Percentiles rank a stretch among this genome's conserved stretches.
These are phyloP conservation scores for Calonectria leucothoes DNA, from an alignment of 2,329 filamentous ascomycete species.

Conservation along the genomic window DNA sequence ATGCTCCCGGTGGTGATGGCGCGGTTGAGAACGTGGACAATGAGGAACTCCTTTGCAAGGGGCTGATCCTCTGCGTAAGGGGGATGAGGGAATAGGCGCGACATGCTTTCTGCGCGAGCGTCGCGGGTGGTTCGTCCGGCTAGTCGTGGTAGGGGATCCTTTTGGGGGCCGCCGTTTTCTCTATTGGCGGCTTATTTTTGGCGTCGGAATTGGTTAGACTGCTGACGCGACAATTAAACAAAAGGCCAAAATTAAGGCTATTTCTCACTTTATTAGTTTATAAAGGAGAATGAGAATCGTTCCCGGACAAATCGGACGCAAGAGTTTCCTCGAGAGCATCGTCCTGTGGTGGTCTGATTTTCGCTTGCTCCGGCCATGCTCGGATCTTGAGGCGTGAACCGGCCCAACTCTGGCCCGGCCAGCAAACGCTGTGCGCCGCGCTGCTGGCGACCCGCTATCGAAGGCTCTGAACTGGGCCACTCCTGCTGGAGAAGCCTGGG, in stretches of 20 bases:
- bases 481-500: neutral
- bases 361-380: neutral
- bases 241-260: neutral
- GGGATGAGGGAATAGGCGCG: slow-evolving; percentile 7
- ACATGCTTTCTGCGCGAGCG: neutral
- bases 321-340: neutral
- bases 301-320: neutral
- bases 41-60: neutral
- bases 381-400: neutral
- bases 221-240: neutral
- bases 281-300: neutral
- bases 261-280: neutral
- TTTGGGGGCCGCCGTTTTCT: neutral
- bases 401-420: neutral
- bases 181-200: neutral
- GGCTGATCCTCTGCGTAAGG: slow-evolving; percentile 7
- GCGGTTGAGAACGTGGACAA: neutral
- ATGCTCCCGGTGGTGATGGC: neutral
- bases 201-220: neutral
- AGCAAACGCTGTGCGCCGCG: neutral
- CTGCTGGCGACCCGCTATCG: neutral
- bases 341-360: neutral
- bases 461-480: neutral
- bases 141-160: neutral
- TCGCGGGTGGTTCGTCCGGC: neutral